Percentiles rank a stretch among this genome's conserved stretches.
These are phyloP conservation scores for Eutrema heterophyllum DNA, from an alignment of 345 rosid genomes.

Conservation along the genomic window DNA sequence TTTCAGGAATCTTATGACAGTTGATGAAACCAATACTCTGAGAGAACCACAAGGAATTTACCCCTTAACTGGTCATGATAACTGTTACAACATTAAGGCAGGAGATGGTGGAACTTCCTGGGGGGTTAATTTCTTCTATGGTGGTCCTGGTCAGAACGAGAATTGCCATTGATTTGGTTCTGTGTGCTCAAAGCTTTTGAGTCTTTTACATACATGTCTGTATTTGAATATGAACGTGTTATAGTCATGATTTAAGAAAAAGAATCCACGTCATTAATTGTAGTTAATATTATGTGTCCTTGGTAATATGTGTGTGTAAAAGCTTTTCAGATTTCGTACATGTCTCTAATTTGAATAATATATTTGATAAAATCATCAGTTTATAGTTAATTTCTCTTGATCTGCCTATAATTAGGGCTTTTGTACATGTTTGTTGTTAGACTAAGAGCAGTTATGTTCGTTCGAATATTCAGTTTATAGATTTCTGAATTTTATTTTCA, in stretches of 20 bases:
- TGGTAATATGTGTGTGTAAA: too few species aligned
- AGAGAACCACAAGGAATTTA: constrained; percentile 41
- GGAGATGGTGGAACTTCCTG: constrained; percentile 36
- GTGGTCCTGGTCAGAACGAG: constrained; percentile 57
- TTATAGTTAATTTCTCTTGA: too few species aligned
- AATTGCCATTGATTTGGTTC: constrained; percentile 38
- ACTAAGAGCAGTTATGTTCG: too few species aligned
- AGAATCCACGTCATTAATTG: too few species aligned
- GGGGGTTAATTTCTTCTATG: constrained; percentile 52
- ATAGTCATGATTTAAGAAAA: background rate
- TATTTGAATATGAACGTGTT: constrained; percentile 8
- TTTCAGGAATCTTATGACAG: constrained; percentile 45
- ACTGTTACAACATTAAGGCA: constrained; percentile 47
- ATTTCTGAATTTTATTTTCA: too few species aligned
- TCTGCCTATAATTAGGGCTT: too few species aligned
- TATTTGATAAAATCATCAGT: too few species aligned
- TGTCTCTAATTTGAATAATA: too few species aligned
- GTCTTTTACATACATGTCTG: background rate
- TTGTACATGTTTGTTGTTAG: too few species aligned
- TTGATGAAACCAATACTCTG: constrained; percentile 52
- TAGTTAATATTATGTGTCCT: too few species aligned
- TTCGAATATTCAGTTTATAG: too few species aligned
- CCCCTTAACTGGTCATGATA: constrained; percentile 34
- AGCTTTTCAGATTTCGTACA: too few species aligned
- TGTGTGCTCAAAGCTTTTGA: background rate